Percentiles rank a stretch among this genome's conserved stretches.
Evolutionary conservation across 495 filamentous ascomycete genomes (phyloP).

Genomic region (Mytilinidion resinicola): DNA sequence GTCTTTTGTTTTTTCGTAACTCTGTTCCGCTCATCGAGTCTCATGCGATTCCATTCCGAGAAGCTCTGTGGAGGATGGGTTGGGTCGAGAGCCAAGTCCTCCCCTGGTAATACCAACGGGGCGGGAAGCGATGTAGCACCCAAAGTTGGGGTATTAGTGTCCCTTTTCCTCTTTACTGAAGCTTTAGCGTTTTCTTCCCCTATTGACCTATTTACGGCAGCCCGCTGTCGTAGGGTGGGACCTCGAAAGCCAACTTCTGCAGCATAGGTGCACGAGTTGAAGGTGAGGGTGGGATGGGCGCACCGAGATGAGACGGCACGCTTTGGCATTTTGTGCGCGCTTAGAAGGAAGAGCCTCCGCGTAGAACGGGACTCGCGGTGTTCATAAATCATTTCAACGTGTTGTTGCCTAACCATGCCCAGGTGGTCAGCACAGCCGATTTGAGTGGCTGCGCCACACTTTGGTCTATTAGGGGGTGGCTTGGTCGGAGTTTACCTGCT

Average conservation of each 20-base stretch:
- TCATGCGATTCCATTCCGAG: conserved; percentile 43
- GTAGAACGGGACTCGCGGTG: too few relatives aligned
- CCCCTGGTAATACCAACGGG: conserved; percentile 54
- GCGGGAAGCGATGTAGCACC: conserved; percentile 45
- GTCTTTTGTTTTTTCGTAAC: conserved; percentile 43
- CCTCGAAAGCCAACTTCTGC: neutral
- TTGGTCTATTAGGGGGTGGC: too few relatives aligned
- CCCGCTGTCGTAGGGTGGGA: neutral
- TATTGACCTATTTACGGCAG: neutral
- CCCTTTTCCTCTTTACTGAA: neutral
- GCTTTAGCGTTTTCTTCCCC: neutral
- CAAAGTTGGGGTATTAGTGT: neutral
- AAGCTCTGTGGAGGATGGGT: conserved; percentile 53
- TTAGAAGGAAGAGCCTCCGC: too few relatives aligned
- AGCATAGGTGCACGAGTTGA: neutral
- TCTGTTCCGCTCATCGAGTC: conserved; percentile 47
- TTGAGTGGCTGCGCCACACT: too few relatives aligned
- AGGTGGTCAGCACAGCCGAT: too few relatives aligned
- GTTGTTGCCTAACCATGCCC: too few relatives aligned
- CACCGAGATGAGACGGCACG: neutral
- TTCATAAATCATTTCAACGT: too few relatives aligned
- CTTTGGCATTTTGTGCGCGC: too few relatives aligned
- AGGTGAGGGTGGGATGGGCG: neutral
- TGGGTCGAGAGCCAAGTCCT: conserved; percentile 52
- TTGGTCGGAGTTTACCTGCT: too few relatives aligned